Percentiles rank a stretch among this genome's conserved stretches.
These are phyloP conservation scores for Plasmodium relictum DNA, from an alignment of 169 alveolate species.

Conservation along the genomic window DNA sequence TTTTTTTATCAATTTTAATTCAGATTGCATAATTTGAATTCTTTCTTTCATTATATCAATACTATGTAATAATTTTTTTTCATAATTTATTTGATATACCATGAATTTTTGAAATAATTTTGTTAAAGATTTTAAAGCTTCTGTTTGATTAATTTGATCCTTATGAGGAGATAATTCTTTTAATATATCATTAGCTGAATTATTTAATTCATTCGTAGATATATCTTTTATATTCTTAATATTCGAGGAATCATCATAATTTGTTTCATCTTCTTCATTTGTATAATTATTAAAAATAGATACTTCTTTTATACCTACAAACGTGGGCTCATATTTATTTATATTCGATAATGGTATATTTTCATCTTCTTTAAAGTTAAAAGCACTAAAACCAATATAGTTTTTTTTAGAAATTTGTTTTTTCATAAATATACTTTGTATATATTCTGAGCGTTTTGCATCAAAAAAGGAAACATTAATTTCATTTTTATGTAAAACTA, in stretches of 20 bases:
- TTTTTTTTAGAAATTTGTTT: conserved; percentile 36
- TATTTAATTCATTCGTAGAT: neutral
- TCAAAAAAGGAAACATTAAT: conserved; percentile 14
- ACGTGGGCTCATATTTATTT: conserved; percentile 42
- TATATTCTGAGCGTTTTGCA: conserved; percentile 13
- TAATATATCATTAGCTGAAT: neutral
- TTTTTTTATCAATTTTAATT: conserved; percentile 36
- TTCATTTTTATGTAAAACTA: conserved; percentile 23
- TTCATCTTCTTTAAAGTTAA: conserved; percentile 52
- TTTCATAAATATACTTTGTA: conserved; percentile 36
- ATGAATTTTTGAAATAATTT: conserved; percentile 35
- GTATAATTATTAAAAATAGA: neutral
- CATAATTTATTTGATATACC: conserved; percentile 24
- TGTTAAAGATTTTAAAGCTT: conserved; percentile 13
- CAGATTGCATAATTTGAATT: conserved; percentile 4
- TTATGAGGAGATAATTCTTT: neutral
- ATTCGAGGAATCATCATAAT: neutral
- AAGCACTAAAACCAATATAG: conserved; percentile 59
- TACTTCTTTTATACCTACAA: conserved; percentile 54
- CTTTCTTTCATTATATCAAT: conserved; percentile 19
- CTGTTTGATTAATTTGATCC: conserved; percentile 1
- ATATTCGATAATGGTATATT: neutral
- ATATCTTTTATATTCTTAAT: neutral
- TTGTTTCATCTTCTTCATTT: neutral
- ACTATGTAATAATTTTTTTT: conserved; percentile 24